phyloP scores from a whole-genome alignment of 345 rosid species.

The Jatropha curcas region DNA sequence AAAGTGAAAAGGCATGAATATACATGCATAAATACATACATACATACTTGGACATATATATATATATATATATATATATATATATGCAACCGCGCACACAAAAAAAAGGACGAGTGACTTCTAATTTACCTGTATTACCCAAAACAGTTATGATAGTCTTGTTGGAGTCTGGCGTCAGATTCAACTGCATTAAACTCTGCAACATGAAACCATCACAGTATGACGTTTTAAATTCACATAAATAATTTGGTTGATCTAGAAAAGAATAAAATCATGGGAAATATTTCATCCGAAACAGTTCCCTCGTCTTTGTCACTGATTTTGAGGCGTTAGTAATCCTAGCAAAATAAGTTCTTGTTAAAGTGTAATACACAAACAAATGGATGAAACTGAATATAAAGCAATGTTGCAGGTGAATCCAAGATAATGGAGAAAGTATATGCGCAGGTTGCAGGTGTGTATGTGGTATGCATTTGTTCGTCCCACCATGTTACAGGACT shows the following conservation, averaged over 20 bases:
- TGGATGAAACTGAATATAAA: background rate
- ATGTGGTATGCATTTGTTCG: background rate
- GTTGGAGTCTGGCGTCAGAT: conserved; percentile 64
- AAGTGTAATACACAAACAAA: background rate
- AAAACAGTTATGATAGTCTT: conserved; percentile 56
- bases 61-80: no score
- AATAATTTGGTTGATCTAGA: background rate
- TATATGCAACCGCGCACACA: no score
- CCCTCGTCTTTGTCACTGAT: background rate
- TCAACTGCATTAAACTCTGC: conserved; percentile 57
- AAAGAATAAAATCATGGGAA: background rate
- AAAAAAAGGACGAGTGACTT: no score
- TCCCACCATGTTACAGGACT: background rate
- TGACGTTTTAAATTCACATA: background rate
- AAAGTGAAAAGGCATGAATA: no score
- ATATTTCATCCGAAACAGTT: background rate
- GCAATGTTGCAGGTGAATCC: background rate
- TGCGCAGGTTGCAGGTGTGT: background rate
- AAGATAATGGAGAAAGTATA: background rate
- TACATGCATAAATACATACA: no score
- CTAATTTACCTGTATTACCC: conserved; percentile 74
- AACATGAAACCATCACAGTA: conserved; percentile 18
- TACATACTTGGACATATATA: no score
- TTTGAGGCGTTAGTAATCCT: background rate
- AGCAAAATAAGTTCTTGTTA: background rate